These are phyloP conservation scores for Moniliophthora roreri DNA, from an alignment of 1,284 basidiomycete species.

Conservation along the genomic window DNA sequence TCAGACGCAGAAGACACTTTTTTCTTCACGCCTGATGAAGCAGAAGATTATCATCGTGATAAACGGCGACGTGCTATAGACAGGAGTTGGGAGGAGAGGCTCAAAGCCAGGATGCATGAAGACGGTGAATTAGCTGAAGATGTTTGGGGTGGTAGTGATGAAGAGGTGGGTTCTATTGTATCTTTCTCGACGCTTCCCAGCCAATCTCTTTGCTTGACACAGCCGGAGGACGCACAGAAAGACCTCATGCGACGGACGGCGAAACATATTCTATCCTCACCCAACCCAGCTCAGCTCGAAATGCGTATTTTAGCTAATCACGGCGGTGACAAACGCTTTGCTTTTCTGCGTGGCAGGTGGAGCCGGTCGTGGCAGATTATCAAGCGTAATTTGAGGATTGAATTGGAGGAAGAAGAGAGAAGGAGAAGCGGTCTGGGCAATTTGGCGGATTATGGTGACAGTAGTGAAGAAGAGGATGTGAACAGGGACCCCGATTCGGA, in stretches of 20 bases:
- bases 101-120: constrained; percentile 54
- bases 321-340: constrained; percentile 67
- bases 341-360: constrained; percentile 79
- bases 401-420: constrained; percentile 30
- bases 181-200: constrained; percentile 1
- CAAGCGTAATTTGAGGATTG: constrained; percentile 42
- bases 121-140: constrained; percentile 41
- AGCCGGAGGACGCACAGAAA: constrained; percentile 69
- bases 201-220: constrained; percentile 4
- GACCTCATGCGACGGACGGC: constrained; percentile 80
- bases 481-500: constrained; percentile 21
- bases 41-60: constrained; percentile 61
- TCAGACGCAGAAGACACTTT: constrained; percentile 84
- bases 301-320: constrained; percentile 88
- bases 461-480: constrained; percentile 36
- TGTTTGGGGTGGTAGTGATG: constrained; percentile 69
- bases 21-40: constrained; percentile 67
- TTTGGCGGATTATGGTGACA: constrained; percentile 61
- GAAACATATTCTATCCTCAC: constrained; percentile 59
- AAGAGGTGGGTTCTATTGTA: constrained; percentile 54
- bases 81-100: constrained; percentile 56
- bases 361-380: constrained; percentile 55
- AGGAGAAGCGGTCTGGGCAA: constrained; percentile 43
- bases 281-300: constrained; percentile 77
- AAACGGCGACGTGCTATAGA: constrained; percentile 69